Percentiles rank a stretch among this genome's conserved stretches.
These are phyloP conservation scores for Suillus lakei DNA, from an alignment of 768 basidiomycete genomes.

Conservation along the genomic window DNA sequence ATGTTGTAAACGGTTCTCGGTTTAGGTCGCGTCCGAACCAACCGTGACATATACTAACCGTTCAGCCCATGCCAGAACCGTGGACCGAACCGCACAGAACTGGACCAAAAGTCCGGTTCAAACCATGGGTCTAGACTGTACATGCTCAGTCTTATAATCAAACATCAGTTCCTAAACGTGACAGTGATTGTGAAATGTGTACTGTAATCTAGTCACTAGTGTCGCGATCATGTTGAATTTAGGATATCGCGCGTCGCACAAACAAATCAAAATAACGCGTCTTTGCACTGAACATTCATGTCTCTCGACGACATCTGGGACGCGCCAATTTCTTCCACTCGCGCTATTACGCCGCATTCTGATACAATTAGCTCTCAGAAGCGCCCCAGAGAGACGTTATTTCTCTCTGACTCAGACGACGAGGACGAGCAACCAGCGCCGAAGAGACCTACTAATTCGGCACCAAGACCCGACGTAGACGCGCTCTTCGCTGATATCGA, in stretches of 20 bases:
- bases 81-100: too few species aligned
- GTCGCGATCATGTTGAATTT: too few species aligned
- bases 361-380: constrained; percentile 24
- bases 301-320: constrained; percentile 67
- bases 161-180: too few species aligned
- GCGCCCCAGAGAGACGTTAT: constrained; percentile 50
- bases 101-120: too few species aligned
- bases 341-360: constrained; percentile 23
- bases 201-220: too few species aligned
- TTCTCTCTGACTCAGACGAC: constrained; percentile 60
- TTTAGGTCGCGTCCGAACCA: too few species aligned
- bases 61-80: too few species aligned
- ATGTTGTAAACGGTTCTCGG: too few species aligned
- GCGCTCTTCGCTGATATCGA: constrained; percentile 53
- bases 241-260: constrained; percentile 5
- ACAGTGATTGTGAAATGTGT: too few species aligned
- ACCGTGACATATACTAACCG: too few species aligned
- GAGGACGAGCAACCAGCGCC: constrained; percentile 45
- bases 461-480: constrained; percentile 39
- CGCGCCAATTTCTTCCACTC: constrained; percentile 43
- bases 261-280: constrained; percentile 36
- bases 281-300: constrained; percentile 20
- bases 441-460: constrained; percentile 26
- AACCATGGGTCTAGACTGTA: too few species aligned
- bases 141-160: too few species aligned